Conservation (phyloP, 2,329 filamentous ascomycete species). For the Fusarium pininemorale region DNA sequence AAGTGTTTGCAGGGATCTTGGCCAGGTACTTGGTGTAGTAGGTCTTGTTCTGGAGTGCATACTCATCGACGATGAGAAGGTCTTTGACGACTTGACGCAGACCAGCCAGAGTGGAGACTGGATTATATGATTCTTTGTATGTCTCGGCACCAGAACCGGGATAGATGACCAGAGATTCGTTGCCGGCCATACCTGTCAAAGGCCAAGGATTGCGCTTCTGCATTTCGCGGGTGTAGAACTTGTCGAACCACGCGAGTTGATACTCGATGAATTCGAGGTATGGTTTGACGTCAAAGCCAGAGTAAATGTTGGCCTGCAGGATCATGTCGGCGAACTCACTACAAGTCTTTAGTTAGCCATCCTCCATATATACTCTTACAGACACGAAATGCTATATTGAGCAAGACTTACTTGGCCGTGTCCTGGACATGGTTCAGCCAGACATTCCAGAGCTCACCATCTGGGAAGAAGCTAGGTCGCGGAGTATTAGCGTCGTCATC, state of each 20-base stretch:
- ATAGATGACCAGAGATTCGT: neutral
- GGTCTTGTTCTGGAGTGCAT: neutral
- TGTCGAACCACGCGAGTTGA: slow-evolving; percentile 2
- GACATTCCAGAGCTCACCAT: slow-evolving; percentile 6
- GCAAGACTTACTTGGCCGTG: neutral
- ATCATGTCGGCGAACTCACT: slow-evolving; percentile 15
- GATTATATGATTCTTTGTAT: neutral
- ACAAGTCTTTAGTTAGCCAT: neutral
- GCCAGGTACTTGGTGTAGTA: neutral
- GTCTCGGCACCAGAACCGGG: slow-evolving; percentile 9
- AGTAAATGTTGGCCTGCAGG: neutral
- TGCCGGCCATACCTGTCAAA: neutral
- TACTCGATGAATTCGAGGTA: slow-evolving; percentile 7
- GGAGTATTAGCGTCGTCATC: slow-evolving; percentile 10
- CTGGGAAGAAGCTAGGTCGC: neutral
- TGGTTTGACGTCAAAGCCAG: neutral
- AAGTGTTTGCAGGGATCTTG: neutral
- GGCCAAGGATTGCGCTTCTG: slow-evolving; percentile 5
- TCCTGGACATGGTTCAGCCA: slow-evolving; percentile 12
- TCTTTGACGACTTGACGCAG: slow-evolving; percentile 7
- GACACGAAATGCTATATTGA: no score
- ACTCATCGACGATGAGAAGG: neutral
- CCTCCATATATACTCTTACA: no score
- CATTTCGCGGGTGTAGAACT: neutral
- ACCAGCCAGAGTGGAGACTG: neutral